These are phyloP conservation scores for Aspergillus sp. DNA, from an alignment of 2,329 filamentous ascomycete species.

Conservation along the genomic window DNA sequence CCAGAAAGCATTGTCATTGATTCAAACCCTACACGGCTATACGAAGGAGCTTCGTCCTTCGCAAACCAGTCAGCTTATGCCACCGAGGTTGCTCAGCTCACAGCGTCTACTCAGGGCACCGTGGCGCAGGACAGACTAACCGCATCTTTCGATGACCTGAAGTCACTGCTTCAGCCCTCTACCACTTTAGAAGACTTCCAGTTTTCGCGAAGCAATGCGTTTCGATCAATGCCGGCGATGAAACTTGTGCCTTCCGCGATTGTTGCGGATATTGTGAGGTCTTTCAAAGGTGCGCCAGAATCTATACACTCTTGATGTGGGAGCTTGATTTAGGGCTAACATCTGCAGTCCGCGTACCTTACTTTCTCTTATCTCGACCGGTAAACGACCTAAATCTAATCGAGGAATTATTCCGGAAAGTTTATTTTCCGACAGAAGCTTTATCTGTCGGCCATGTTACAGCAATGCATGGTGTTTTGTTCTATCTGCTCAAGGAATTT, in stretches of 20 bases:
- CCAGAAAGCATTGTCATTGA: conserved; percentile 6
- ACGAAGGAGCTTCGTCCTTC: conserved; percentile 19
- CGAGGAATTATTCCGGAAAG: conserved; percentile 20
- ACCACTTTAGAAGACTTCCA: conserved; percentile 5
- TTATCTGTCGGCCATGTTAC: conserved; percentile 16
- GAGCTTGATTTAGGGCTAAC: neutral
- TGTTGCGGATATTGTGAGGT: conserved; percentile 1
- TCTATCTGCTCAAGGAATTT: conserved; percentile 22
- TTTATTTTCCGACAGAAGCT: conserved; percentile 21
- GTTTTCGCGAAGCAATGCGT: neutral
- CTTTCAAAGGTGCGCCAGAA: neutral
- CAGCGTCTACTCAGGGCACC: conserved; percentile 2
- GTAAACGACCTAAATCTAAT: conserved; percentile 18
- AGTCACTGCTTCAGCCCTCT: conserved; percentile 7
- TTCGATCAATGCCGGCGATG: neutral
- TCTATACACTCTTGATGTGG: neutral
- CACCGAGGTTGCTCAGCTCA: conserved; percentile 11
- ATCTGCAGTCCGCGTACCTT: conserved; percentile 13
- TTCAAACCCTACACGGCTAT: neutral
- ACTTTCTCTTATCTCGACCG: conserved; percentile 20
- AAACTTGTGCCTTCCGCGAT: neutral
- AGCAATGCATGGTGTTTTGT: conserved; percentile 19
- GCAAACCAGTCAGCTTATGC: conserved; percentile 16
- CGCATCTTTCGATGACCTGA: conserved; percentile 13
- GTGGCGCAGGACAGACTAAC: conserved; percentile 1